Base-by-base conservation (phyloP, 257 asterid genomes). In the Fraxinus americana region DNA sequence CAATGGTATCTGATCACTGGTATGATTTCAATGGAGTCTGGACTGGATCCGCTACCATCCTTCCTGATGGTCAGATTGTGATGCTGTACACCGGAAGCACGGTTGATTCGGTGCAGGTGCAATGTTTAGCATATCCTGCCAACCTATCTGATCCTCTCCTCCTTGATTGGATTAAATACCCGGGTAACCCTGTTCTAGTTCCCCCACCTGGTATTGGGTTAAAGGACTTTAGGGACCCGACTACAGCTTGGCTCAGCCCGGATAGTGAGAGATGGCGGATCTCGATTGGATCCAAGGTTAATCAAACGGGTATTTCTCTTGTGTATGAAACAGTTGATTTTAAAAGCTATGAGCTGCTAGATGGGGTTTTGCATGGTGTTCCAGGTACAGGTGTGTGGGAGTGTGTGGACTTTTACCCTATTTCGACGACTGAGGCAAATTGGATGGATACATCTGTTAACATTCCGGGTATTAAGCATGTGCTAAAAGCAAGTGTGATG, bases 311-410 rank as follows among this genome's bases (percentile, higher is more conserved):
- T 1, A 21, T 91, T n/a, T 71, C 84, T 6, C 13, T 81, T 19
- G 91, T 93, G 5, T 93, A 93, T 23, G 94, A 89, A 81, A 93
- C 97, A 0, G 16, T 27, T 1, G 89, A 93, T 61, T 93, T 93
- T 36, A 72, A 82, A 2, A 82, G 81, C 5, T 91, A 83, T 38
- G 68, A 86, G 7, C 21, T 90, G 52, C 32, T 87, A 83, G 86
- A 90, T 17, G 93, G 88, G 3, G 52, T 41, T 75, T 38, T 93
- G 80, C 92, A 93, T 63, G 71, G 73, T 2, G 97, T 93, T 8
- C 88, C 91, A 34, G 87, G 88, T 38, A 91, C 98, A 85, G 97
- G 96, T 36, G 91, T 93, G 96, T 93, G 97, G 98, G 98, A 93
- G 83, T 91, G 97, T 71, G 89, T 91, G 72, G 98, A 93, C 78